Evolutionary conservation across 371 early-diverging fungal species (phyloP).

Genomic region (Capillidium heterosporum): DNA sequence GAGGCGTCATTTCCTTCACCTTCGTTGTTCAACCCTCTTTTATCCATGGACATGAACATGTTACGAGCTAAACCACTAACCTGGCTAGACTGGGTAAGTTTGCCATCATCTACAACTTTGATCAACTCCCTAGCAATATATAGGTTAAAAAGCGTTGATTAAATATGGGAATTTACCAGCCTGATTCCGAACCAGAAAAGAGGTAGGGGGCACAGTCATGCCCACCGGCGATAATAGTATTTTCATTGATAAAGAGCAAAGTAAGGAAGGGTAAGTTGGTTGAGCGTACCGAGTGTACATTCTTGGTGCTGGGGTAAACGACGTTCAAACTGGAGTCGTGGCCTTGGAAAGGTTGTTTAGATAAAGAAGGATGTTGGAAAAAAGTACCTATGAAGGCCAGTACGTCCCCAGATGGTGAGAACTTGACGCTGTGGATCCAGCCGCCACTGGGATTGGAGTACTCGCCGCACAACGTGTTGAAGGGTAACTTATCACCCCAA

Average conservation of each 20-base stretch:
- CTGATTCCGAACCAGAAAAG: slow-evolving; percentile 34
- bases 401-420: slow-evolving; percentile 78
- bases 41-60: slow-evolving; percentile 88
- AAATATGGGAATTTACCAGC: slow-evolving; percentile 28
- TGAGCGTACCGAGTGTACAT: slow-evolving; percentile 34
- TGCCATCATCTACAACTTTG: slow-evolving; percentile 55
- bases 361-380: background rate
- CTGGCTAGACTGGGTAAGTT: slow-evolving; percentile 25
- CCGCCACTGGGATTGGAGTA: slow-evolving; percentile 61
- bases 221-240: slow-evolving; percentile 69
- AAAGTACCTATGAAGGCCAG: slow-evolving; percentile 60
- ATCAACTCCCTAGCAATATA: slow-evolving; percentile 26
- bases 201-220: slow-evolving; percentile 84
- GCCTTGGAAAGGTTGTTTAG: slow-evolving; percentile 10
- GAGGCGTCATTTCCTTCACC: slow-evolving; percentile 34
- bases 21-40: slow-evolving; percentile 24
- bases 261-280: slow-evolving; percentile 58
- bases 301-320: slow-evolving; percentile 43
- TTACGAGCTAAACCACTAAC: slow-evolving; percentile 46
- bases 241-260: slow-evolving; percentile 56
- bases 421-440: slow-evolving; percentile 87
- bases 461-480: slow-evolving; percentile 84
- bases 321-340: slow-evolving; percentile 77
- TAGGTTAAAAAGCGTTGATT: background rate
- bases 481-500: slow-evolving; percentile 91